Base-by-base conservation (phyloP, 78 protist species). In the Chrysochromulina tobinii region DNA sequence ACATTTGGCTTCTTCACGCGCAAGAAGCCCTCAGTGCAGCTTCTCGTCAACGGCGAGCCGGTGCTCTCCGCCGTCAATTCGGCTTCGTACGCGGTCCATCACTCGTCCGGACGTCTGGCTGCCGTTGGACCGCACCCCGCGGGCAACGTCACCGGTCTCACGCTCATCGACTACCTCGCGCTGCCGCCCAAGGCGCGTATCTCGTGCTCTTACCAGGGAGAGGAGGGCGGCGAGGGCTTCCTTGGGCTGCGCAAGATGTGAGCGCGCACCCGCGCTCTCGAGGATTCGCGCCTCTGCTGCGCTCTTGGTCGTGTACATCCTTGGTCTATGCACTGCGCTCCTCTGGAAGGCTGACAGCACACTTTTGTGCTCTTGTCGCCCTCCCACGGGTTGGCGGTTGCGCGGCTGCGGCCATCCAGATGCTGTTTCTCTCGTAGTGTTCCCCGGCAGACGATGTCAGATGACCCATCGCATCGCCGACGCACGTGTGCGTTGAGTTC, bases 31-130 rank as follows among this genome's bases (percentile, higher is more conserved):
- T 0, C 93, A 11, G 68, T 94, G 57, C 94, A 94, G 92, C 75
- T 91, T 11, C 87, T 89, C 11, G 93, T 94, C 58, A 92, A 94
- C 17, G 96, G 96, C 48, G 93, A 94, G 48, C 94, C 94, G 21
- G 87, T 92, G 15, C 81, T 94, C 20, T 77, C 93, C 11, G 92
- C 96, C 27, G 25, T 92, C 55, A 91, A 88, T 69, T 69, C 89
- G 14, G 88, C 94, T 0, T 15, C 73, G 25, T 91, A 91, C 66
- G 94, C 89, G 12, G 72, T 92, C 50, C 94, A 81, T 67, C 87
- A 81, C 66, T 55, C 68, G 50, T 57, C 89, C 5, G 92, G 94
- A 25, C 25, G 94, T 3, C 59, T 91, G 50, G 4, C 90, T 3
- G 51, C 53, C 27, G 23, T 64, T 14, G 61, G 54, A 51, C 68